Evolutionary conservation across 2,329 filamentous ascomycete species (phyloP), one percentile per base, ranked within the genome.

Genomic region (Onygena corvina): DNA sequence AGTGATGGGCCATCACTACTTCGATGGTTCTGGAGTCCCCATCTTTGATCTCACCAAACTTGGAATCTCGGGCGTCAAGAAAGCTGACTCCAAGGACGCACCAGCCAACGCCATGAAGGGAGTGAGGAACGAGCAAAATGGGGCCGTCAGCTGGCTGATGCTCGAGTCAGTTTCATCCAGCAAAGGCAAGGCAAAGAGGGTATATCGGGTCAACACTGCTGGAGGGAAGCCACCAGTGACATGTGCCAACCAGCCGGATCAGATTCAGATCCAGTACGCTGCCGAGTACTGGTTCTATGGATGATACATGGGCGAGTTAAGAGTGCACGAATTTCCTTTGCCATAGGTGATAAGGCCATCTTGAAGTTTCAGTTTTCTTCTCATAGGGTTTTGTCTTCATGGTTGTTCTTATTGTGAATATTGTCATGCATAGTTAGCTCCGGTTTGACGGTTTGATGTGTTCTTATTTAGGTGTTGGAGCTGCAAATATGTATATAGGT

Each of bases 201-300:
- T 94, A 20, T 96, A 90, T 68, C 78, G 90, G 9, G 70, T 95
- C 38, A 76, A 85, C 59, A 96, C 90, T 8, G 87, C 83, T 0
- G 89, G 88, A 21, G 90, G 90, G 8, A 77, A 75, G 42, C 69
- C 87, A 1, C 89, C 89, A 0, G 71, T 76, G 21, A 84, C 80
- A 0, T 96, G 90, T 63, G 64, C 76, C 29, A 84, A 79, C 8
- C 73, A 79, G 72, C 64, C 72, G 0, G 71, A 74, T 8, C 61
- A 67, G 1, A 89, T 95, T 57, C 71, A 81, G 53, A 78, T 94
- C 11, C 73, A 89, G 60, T 95, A 96, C 67, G 75, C 85, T 27
- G 81, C 89, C 35, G 78, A 89, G 75, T 95, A 86, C 58, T 81
- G 76, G 82, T 83, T 74, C 53, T 77, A 60, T 60, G 64, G 59